phyloP scores from a whole-genome alignment of 371 early-diverging fungal genomes.

The Lichtheimia corymbifera region DNA sequence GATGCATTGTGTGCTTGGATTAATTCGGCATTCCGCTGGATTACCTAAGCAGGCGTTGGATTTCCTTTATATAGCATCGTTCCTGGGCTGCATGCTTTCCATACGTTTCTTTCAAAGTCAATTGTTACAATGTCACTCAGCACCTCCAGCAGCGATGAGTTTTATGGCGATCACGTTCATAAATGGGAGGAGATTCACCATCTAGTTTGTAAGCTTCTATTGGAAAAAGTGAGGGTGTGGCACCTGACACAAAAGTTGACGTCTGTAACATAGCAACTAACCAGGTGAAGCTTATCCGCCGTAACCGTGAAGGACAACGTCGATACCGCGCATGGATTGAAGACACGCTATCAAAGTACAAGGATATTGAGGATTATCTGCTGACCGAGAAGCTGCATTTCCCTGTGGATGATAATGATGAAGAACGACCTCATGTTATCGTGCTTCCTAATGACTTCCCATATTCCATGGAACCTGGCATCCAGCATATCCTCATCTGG shows the following conservation, averaged over 20 bases:
- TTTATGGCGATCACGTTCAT: slow-evolving; percentile 32
- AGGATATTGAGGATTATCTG: slow-evolving; percentile 44
- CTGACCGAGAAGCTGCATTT: slow-evolving; percentile 42
- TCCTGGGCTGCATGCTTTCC: background rate
- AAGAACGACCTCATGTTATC: slow-evolving; percentile 24
- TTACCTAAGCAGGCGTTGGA: background rate
- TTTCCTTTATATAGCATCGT: background rate
- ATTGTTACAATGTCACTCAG: background rate
- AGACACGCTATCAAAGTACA: slow-evolving; percentile 39
- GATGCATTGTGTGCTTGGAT: too few relatives aligned
- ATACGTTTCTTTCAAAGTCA: background rate
- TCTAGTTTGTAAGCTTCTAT: slow-evolving; percentile 28
- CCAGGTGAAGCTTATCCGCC: slow-evolving; percentile 31
- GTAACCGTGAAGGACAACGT: slow-evolving; percentile 26
- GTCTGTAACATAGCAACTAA: slow-evolving; percentile 24
- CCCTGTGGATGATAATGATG: slow-evolving; percentile 19
- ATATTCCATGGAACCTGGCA: slow-evolving; percentile 53
- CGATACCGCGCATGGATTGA: slow-evolving; percentile 41
- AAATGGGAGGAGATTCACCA: slow-evolving; percentile 40
- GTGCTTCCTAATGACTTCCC: slow-evolving; percentile 66
- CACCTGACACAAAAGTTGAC: background rate
- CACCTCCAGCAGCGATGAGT: slow-evolving; percentile 8
- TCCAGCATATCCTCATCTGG: slow-evolving; percentile 58
- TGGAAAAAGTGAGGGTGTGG: too few relatives aligned
- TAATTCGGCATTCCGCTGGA: background rate